A percentile compares a stretch with the other conserved stretches of the same genome.
Evolutionary conservation across 2,329 filamentous ascomycete species (phyloP).

Genomic region (Arthrobotrys sphaeroides): DNA sequence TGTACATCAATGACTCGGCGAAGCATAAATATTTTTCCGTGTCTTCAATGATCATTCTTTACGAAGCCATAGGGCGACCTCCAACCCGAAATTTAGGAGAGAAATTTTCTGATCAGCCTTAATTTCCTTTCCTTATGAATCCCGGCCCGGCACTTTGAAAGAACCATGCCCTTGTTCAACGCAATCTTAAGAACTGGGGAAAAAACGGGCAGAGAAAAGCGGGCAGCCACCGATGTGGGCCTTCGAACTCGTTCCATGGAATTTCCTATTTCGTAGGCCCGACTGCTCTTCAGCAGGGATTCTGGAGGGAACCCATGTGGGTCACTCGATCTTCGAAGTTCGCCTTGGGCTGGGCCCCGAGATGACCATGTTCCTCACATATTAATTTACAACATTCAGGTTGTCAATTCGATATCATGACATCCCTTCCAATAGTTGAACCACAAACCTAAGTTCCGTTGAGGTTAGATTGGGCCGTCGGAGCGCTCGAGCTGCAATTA

Average conservation of each 20-base stretch:
- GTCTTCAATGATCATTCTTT: conserved; percentile 6
- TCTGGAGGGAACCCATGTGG: neutral
- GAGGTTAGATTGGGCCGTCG: neutral
- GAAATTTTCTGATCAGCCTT: conserved; percentile 40
- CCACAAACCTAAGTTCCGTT: neutral
- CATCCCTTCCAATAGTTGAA: no score
- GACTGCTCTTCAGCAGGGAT: conserved; percentile 1
- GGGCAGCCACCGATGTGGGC: conserved; percentile 28
- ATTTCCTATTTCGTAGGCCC: conserved; percentile 43
- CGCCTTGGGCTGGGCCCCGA: neutral
- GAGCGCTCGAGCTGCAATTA: neutral
- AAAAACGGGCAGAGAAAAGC: conserved; percentile 17
- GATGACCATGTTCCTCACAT: neutral
- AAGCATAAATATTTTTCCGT: conserved; percentile 7
- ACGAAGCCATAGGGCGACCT: neutral
- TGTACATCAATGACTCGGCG: conserved; percentile 12
- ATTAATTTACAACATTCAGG: neutral
- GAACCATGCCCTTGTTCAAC: conserved; percentile 36
- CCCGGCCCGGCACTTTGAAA: conserved; percentile 41
- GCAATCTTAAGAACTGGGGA: conserved; percentile 44
- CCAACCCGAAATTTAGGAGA: conserved; percentile 37
- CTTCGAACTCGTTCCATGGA: conserved; percentile 44
- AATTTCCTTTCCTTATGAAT: conserved; percentile 43
- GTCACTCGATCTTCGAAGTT: neutral
- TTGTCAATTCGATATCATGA: neutral